Percentiles rank a stretch among this genome's conserved stretches.
These are phyloP conservation scores for Kwoniella mangroviensis DNA, from an alignment of 768 basidiomycete species.

Conservation along the genomic window DNA sequence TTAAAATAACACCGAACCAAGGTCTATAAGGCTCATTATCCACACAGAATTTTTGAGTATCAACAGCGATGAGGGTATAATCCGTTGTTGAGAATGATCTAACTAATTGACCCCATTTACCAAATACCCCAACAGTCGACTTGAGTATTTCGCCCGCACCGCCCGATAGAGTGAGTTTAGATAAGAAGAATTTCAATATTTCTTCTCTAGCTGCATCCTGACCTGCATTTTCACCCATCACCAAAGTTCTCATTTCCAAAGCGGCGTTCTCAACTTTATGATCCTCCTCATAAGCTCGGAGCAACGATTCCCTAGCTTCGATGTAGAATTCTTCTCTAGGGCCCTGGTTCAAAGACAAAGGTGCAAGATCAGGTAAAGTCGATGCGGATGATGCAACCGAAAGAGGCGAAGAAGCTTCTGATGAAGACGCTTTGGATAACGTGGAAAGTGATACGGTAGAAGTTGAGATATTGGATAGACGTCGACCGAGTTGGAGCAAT, in stretches of 20 bases:
- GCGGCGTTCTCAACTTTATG: conserved; percentile 91
- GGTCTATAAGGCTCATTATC: conserved; percentile 62
- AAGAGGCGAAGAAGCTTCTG: conserved; percentile 41
- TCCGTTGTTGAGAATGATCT: conserved; percentile 71
- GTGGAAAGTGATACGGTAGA: conserved; percentile 48
- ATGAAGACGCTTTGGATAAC: conserved; percentile 50
- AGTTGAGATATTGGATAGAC: conserved; percentile 42
- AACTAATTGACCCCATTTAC: conserved; percentile 82
- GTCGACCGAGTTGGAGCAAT: conserved; percentile 54
- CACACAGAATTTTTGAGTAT: conserved; percentile 60
- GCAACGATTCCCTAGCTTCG: conserved; percentile 70
- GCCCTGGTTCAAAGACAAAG: conserved; percentile 39
- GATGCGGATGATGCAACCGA: conserved; percentile 47
- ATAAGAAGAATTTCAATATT: conserved; percentile 82
- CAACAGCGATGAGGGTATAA: conserved; percentile 74
- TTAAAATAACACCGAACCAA: conserved; percentile 83
- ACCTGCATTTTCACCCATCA: conserved; percentile 94
- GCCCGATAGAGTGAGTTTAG: conserved; percentile 69
- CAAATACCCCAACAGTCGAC: conserved; percentile 69
- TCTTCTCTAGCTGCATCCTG: conserved; percentile 82
- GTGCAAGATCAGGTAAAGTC: conserved; percentile 38
- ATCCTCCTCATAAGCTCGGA: conserved; percentile 87
- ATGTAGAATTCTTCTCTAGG: conserved; percentile 50
- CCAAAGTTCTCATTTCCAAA: conserved; percentile 92
- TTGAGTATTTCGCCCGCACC: conserved; percentile 67